These are phyloP conservation scores for Ascosphaera apis DNA, from an alignment of 2,329 filamentous ascomycete genomes.

Conservation along the genomic window DNA sequence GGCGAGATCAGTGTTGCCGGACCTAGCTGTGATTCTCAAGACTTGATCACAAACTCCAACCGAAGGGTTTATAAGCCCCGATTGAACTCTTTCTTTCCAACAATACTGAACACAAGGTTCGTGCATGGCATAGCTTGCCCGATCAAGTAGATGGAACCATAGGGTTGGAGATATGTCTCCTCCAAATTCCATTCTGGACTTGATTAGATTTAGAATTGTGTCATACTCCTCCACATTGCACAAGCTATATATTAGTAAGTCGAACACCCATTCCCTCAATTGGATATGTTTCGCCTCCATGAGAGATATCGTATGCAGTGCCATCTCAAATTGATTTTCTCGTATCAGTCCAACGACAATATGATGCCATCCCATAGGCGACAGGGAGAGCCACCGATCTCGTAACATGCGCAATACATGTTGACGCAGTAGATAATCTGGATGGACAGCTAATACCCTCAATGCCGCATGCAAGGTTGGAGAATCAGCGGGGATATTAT, in stretches of 20 bases:
- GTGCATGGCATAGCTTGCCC: slow-evolving; percentile 40
- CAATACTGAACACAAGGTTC: slow-evolving; percentile 42
- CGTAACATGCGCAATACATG: slow-evolving; percentile 42
- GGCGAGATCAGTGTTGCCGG: slow-evolving; percentile 45
- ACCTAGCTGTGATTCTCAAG: slow-evolving; percentile 45
- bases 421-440: slow-evolving; percentile 56
- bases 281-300: slow-evolving; percentile 34
- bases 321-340: slow-evolving; percentile 64
- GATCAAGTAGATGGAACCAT: slow-evolving; percentile 52
- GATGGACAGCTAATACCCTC: slow-evolving; percentile 56
- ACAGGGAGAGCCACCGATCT: slow-evolving; percentile 44
- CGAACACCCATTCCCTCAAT: slow-evolving; percentile 51
- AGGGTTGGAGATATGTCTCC: slow-evolving; percentile 30
- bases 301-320: slow-evolving; percentile 43
- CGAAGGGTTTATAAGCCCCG: slow-evolving; percentile 35
- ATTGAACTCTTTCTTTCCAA: slow-evolving; percentile 45
- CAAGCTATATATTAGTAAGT: slow-evolving; percentile 53
- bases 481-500: slow-evolving; percentile 38
- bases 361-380: slow-evolving; percentile 38
- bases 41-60: slow-evolving; percentile 44
- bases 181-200: slow-evolving; percentile 27
- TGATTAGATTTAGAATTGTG: slow-evolving; percentile 48
- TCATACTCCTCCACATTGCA: slow-evolving; percentile 51
- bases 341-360: slow-evolving; percentile 53
- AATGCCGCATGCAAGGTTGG: slow-evolving; percentile 49